Conservation (phyloP, 805 yeast genomes). For the Sungouiella thailandica region DNA sequence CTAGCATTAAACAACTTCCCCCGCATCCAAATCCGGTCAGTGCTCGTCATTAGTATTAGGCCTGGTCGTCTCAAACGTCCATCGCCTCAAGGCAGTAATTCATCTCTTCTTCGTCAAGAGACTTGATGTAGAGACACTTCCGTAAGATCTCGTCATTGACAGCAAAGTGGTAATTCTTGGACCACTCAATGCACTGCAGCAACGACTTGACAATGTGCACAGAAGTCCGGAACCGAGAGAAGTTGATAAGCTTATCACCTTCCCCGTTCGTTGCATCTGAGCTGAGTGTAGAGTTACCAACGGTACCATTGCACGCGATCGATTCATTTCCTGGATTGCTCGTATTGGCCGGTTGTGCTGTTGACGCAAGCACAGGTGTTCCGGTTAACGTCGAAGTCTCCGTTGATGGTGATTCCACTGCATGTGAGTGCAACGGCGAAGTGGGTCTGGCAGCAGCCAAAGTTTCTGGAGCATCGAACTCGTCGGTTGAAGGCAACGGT, state of each 20-base stretch:
- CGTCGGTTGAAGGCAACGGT: too few species aligned
- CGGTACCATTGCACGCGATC: conserved; percentile 5
- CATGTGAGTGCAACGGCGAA: conserved; percentile 7
- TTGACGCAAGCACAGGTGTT: too few species aligned
- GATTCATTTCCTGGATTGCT: conserved; percentile 1
- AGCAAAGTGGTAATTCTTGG: conserved; percentile 56
- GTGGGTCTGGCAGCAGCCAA: not conserved
- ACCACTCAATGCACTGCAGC: conserved; percentile 82
- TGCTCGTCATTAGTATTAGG: too few species aligned
- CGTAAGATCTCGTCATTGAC: conserved; percentile 63
- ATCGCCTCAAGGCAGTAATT: conserved; percentile 23
- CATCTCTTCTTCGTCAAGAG: conserved; percentile 73
- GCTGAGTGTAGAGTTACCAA: conserved; percentile 10
- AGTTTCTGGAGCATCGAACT: conserved; percentile 4
- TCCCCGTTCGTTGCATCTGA: conserved; percentile 3
- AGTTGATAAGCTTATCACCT: conserved; percentile 55
- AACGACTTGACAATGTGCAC: conserved; percentile 75
- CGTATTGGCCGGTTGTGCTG: not conserved
- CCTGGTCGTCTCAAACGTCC: not conserved
- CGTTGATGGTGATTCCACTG: conserved; percentile 1
- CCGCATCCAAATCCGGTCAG: too few species aligned
- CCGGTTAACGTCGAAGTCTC: not conserved
- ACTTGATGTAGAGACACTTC: conserved; percentile 76
- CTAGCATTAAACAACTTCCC: too few species aligned
- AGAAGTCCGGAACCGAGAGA: conserved; percentile 69